A percentile compares a stretch with the other conserved stretches of the same genome.
These are phyloP conservation scores for Fusarium dimerum DNA, from an alignment of 2,329 filamentous ascomycete species.

Conservation along the genomic window DNA sequence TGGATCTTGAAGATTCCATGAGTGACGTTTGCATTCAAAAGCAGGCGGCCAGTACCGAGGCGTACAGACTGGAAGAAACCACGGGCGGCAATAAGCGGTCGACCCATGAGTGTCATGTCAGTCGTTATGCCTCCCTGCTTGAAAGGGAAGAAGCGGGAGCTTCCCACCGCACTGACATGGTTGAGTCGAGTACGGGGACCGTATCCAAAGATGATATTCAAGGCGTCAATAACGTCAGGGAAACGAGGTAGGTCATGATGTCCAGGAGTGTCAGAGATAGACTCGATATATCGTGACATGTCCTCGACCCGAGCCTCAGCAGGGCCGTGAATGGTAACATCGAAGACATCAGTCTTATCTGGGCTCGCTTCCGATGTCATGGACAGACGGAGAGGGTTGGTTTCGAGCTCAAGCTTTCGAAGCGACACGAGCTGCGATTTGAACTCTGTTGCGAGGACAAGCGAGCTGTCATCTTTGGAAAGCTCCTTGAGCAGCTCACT, in stretches of 20 bases:
- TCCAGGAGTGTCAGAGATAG: slow-evolving; percentile 40
- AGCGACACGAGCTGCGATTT: slow-evolving; percentile 49
- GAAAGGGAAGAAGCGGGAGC: slow-evolving; percentile 51
- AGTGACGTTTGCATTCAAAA: slow-evolving; percentile 57
- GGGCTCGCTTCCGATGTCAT: slow-evolving; percentile 36
- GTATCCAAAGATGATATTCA: slow-evolving; percentile 55
- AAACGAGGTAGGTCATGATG: slow-evolving; percentile 49
- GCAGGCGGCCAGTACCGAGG: slow-evolving; percentile 52
- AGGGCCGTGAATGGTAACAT: slow-evolving; percentile 45
- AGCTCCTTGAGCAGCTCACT: slow-evolving; percentile 40
- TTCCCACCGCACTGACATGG: slow-evolving; percentile 44
- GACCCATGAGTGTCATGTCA: slow-evolving; percentile 29
- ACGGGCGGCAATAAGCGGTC: slow-evolving; percentile 44
- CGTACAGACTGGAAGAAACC: slow-evolving; percentile 59
- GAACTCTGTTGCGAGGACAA: slow-evolving; percentile 49
- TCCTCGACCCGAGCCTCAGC: slow-evolving; percentile 39
- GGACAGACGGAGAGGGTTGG: slow-evolving; percentile 36
- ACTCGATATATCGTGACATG: slow-evolving; percentile 47
- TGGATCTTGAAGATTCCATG: slow-evolving; percentile 52
- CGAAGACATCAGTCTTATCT: slow-evolving; percentile 36
- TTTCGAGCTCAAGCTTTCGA: slow-evolving; percentile 37
- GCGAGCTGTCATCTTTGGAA: slow-evolving; percentile 28
- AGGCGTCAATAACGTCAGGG: slow-evolving; percentile 48
- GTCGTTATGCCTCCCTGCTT: slow-evolving; percentile 29
- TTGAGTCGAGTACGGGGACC: slow-evolving; percentile 38